These are phyloP conservation scores for Aspergillus luchuensis DNA, from an alignment of 2,329 filamentous ascomycete species.

Conservation along the genomic window DNA sequence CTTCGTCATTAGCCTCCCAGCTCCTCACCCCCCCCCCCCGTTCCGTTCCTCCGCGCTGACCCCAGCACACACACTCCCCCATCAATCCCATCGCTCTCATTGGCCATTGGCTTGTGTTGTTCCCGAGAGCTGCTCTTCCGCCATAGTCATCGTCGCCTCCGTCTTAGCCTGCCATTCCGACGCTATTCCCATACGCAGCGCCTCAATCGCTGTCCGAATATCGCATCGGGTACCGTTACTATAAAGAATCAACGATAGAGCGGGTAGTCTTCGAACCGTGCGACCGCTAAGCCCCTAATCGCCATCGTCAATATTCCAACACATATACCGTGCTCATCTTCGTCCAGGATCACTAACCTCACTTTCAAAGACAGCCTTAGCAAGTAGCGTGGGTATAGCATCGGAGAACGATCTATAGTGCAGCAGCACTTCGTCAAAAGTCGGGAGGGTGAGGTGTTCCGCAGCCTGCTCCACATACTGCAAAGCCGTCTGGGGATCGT, in stretches of 20 bases:
- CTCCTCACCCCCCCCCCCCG: too few relatives aligned
- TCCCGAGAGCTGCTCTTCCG: neutral
- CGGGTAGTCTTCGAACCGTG: slow-evolving; percentile 45
- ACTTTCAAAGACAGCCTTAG: slow-evolving; percentile 31
- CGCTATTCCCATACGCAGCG: slow-evolving; percentile 38
- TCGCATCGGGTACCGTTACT: slow-evolving; percentile 36
- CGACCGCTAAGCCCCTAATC: slow-evolving; percentile 45
- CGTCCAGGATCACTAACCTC: slow-evolving; percentile 24
- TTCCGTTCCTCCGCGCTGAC: neutral
- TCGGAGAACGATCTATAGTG: slow-evolving; percentile 32
- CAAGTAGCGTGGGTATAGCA: slow-evolving; percentile 31
- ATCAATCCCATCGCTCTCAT: slow-evolving; percentile 6
- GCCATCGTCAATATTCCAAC: neutral
- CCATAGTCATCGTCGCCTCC: slow-evolving; percentile 11
- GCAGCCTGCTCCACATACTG: slow-evolving; percentile 33
- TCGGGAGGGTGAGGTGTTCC: slow-evolving; percentile 27
- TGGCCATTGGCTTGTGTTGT: slow-evolving; percentile 1
- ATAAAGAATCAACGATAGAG: slow-evolving; percentile 45
- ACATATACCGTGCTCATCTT: neutral
- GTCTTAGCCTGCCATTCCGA: slow-evolving; percentile 33
- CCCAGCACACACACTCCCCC: neutral
- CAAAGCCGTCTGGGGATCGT: slow-evolving; percentile 26
- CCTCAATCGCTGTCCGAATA: slow-evolving; percentile 42
- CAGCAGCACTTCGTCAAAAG: slow-evolving; percentile 33
- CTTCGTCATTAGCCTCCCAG: too few relatives aligned